phyloP scores from a whole-genome alignment of 2,329 filamentous ascomycete species.

The Xylaria digitata region DNA sequence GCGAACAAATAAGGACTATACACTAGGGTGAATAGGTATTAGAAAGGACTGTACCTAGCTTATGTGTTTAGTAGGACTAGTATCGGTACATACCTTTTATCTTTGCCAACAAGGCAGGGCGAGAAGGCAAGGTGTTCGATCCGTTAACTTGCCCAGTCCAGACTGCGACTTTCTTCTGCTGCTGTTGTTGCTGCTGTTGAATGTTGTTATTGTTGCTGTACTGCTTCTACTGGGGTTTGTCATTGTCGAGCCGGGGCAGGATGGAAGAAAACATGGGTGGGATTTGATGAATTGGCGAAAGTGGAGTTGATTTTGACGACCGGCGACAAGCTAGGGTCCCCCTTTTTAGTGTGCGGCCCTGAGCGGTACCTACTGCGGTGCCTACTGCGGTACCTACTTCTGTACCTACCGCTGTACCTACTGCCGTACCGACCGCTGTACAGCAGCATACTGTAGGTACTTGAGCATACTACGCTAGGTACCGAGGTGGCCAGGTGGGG shows the following conservation, averaged over 20 bases:
- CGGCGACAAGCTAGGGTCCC: slow-evolving; percentile 18
- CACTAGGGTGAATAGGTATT: not conserved
- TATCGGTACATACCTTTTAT: no score
- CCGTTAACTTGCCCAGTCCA: slow-evolving; percentile 20
- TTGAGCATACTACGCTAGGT: not conserved
- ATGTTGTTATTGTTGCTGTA: not conserved
- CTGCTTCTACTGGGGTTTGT: slow-evolving; percentile 21
- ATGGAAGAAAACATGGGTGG: slow-evolving; percentile 31
- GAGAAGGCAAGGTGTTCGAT: not conserved
- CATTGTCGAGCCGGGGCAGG: slow-evolving; percentile 27
- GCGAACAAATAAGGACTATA: not conserved
- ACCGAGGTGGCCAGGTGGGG: slow-evolving; percentile 5
- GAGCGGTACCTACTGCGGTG: not conserved
- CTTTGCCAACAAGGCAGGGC: slow-evolving; percentile 18
- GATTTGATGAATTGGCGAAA: slow-evolving; percentile 33
- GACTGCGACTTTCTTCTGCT: slow-evolving; percentile 10
- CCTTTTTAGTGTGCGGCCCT: not conserved
- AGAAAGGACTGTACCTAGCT: slow-evolving; percentile 8
- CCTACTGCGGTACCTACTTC: no score
- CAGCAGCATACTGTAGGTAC: slow-evolving; percentile 4
- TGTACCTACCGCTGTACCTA: no score
- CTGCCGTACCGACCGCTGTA: not conserved
- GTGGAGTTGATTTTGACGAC: slow-evolving; percentile 30
- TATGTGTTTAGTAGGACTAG: not conserved
- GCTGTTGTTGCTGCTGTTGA: slow-evolving; percentile 6